Percentiles rank a stretch among this genome's conserved stretches.
Conservation (phyloP, 805 yeast genomes). For the Starmerella sirachaensis region DNA sequence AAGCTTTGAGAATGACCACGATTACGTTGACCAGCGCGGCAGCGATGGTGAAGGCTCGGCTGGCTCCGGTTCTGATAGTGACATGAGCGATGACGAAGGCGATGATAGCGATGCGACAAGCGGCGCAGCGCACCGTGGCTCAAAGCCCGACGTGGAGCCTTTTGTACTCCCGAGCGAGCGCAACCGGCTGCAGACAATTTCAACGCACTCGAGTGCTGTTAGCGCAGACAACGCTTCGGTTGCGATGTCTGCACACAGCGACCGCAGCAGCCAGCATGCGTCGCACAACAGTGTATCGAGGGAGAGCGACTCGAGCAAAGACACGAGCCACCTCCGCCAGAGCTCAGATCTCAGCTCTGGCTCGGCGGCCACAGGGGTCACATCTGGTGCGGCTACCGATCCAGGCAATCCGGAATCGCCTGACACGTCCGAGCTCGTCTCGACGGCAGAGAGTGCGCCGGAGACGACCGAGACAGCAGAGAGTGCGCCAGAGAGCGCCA, state of each 20-base stretch:
- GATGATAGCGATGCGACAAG: neutral
- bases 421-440: too few species aligned
- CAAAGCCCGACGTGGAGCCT: constrained; percentile 3
- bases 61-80: constrained; percentile 2
- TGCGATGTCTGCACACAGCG: neutral
- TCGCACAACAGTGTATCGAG: neutral
- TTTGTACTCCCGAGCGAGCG: constrained; percentile 17
- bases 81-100: constrained; percentile 6
- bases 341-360: neutral
- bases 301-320: neutral
- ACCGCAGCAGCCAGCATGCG: constrained; percentile 1
- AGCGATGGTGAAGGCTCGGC: neutral
- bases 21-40: constrained; percentile 1
- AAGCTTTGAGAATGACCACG: constrained; percentile 7
- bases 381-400: neutral
- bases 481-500: neutral
- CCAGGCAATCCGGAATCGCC: neutral
- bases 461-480: too few species aligned
- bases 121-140: too few species aligned
- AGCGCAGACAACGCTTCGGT: neutral
- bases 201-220: neutral
- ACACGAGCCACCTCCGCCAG: neutral
- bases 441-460: too few species aligned
- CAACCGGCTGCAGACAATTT: constrained; percentile 10
- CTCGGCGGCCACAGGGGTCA: neutral